These are phyloP conservation scores for Bothriochloa decipiens DNA, from an alignment of 176 grass and related monocot species.

Conservation along the genomic window DNA sequence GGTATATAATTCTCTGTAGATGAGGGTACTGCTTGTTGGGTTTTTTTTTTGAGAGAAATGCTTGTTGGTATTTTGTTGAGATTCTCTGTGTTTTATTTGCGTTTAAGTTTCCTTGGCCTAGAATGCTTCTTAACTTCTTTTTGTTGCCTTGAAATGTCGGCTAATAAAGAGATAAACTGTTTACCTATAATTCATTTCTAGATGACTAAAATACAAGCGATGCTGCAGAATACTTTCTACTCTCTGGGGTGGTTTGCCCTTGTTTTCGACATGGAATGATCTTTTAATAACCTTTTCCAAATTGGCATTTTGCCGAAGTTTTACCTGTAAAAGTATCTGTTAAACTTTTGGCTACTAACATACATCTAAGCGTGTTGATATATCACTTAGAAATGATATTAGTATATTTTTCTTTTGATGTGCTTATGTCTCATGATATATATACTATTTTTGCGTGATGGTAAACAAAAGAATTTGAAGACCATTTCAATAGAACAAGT, in stretches of 20 bases:
- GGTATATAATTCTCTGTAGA: background rate
- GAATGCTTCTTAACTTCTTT: background rate
- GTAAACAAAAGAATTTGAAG: background rate
- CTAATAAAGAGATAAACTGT: background rate
- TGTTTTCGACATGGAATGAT: background rate
- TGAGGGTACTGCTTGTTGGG: background rate
- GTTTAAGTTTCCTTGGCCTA: background rate
- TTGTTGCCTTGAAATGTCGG: background rate
- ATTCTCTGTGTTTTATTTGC: slow-evolving; percentile 12
- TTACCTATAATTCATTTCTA: background rate
- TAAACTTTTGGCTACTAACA: background rate
- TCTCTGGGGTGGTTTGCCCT: background rate
- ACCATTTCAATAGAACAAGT: background rate
- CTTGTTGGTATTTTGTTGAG: background rate
- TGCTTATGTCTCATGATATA: background rate
- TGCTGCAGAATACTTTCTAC: background rate
- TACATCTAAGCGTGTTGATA: background rate
- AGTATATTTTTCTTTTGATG: background rate
- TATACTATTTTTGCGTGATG: background rate
- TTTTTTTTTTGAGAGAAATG: no score
- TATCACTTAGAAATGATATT: background rate
- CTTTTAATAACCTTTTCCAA: slow-evolving; percentile 2
- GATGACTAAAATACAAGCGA: background rate
- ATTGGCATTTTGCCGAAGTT: background rate
- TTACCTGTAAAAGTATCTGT: background rate